Evolutionary conservation across 1,139 yeast species (phyloP).

Genomic region (Taphrina deformans): DNA sequence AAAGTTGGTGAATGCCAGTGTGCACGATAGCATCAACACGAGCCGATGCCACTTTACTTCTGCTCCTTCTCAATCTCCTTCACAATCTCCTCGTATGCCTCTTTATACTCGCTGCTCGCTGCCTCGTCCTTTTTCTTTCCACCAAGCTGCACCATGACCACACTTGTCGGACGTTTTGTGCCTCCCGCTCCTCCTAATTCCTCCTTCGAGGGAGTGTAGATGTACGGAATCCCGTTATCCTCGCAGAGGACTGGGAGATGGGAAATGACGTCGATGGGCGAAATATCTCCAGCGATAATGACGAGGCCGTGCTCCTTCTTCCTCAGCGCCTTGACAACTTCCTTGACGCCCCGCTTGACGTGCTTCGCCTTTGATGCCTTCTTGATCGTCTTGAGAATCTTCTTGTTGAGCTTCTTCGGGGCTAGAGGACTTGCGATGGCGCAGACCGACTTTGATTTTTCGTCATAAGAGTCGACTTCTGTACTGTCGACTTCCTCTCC

Average conservation of each 20-base stretch:
- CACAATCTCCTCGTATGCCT: constrained; percentile 86
- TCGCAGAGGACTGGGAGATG: constrained; percentile 97
- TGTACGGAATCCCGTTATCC: constrained; percentile 64
- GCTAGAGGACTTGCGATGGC: constrained; percentile 96
- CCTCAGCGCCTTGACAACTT: constrained; percentile 94
- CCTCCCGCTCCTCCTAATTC: constrained; percentile 99
- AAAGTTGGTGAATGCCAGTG: no score
- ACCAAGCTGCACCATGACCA: constrained; percentile 96
- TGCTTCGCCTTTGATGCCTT: constrained; percentile 95
- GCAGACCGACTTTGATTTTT: constrained; percentile 82
- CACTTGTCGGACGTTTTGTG: constrained; percentile 97
- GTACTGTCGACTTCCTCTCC: constrained; percentile 6
- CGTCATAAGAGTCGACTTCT: constrained; percentile 79
- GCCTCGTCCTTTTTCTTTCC: constrained; percentile 80
- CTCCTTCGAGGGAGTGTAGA: constrained; percentile 49
- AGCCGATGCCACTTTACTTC: not conserved
- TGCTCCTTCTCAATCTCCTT: constrained; percentile 64
- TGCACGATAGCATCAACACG: not conserved
- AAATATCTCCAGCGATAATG: constrained; percentile 94
- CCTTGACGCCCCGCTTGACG: constrained; percentile 98
- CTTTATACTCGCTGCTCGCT: constrained; percentile 72
- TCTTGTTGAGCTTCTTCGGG: constrained; percentile 91
- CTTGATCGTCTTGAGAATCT: constrained; percentile 90
- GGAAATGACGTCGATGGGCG: constrained; percentile 95
- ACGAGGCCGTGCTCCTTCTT: constrained; percentile 98